Evolutionary conservation across 2,329 filamentous ascomycete genomes (phyloP).

Genomic region (Penicillium paneum): DNA sequence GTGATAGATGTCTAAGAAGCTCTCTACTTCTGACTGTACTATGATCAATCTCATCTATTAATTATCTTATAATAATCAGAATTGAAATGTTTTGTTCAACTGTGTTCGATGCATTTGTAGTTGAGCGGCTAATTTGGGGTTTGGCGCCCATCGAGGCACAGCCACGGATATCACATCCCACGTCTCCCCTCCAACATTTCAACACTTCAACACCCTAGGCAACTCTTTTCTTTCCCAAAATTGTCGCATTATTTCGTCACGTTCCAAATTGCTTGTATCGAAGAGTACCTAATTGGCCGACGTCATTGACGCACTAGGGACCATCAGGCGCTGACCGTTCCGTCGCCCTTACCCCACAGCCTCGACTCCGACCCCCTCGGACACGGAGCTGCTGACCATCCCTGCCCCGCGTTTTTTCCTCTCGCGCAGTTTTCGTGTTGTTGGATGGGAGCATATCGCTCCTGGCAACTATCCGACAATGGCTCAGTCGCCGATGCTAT

Average conservation of each 20-base stretch:
- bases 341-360: conserved; percentile 26
- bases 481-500: conserved; percentile 92
- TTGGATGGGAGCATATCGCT: conserved; percentile 38
- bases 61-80: neutral
- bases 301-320: conserved; percentile 19
- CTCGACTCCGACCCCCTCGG: conserved; percentile 19
- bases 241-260: neutral
- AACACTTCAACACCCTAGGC: conserved; percentile 8
- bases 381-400: conserved; percentile 11
- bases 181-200: conserved; percentile 6
- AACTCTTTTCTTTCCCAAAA: conserved; percentile 5
- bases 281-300: conserved; percentile 6
- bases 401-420: conserved; percentile 8
- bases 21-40: conserved; percentile 19
- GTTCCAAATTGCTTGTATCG: neutral
- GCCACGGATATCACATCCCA: conserved; percentile 24
- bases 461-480: conserved; percentile 48
- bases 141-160: conserved; percentile 16
- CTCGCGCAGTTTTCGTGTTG: conserved; percentile 1
- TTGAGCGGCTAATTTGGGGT: neutral
- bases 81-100: neutral
- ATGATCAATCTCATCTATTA: neutral
- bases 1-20: conserved; percentile 21
- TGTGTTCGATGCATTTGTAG: neutral
- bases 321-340: conserved; percentile 20